Conservation (phyloP, 257 asterid species). For the Solanum corneliomulleri region DNA sequence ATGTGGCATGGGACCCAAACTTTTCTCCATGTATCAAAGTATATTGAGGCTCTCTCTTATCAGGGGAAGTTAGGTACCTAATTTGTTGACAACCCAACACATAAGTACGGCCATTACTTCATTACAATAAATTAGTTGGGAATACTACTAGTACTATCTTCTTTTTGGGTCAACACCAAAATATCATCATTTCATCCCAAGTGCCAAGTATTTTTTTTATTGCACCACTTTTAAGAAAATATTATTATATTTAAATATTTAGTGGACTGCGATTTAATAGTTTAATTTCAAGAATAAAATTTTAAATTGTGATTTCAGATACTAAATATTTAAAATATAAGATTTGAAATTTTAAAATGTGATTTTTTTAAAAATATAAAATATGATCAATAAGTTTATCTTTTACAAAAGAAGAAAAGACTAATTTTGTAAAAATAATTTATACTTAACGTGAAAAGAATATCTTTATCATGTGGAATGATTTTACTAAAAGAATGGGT, state of each 20-base stretch:
- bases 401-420: too few relatives aligned
- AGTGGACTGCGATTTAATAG: not conserved
- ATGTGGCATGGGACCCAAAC: not conserved
- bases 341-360: not conserved
- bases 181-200: not conserved
- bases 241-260: not conserved
- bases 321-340: too few relatives aligned
- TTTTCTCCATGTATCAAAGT: not conserved
- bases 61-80: constrained; percentile 24
- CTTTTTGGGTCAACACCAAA: not conserved
- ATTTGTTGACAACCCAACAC: not conserved
- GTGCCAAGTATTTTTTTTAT: not conserved
- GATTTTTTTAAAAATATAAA: rapidly evolving
- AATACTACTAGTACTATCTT: not conserved
- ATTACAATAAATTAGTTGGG: not conserved
- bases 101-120: constrained; percentile 66
- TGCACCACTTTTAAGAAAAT: not conserved
- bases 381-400: not conserved
- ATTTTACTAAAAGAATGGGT: too few relatives aligned
- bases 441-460: too few relatives aligned
- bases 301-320: too few relatives aligned
- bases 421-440: too few relatives aligned
- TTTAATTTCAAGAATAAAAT: too few relatives aligned
- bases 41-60: constrained; percentile 46
- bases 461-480: too few relatives aligned